These are phyloP conservation scores for Salix caprea DNA, from an alignment of 345 rosid species.

Conservation along the genomic window DNA sequence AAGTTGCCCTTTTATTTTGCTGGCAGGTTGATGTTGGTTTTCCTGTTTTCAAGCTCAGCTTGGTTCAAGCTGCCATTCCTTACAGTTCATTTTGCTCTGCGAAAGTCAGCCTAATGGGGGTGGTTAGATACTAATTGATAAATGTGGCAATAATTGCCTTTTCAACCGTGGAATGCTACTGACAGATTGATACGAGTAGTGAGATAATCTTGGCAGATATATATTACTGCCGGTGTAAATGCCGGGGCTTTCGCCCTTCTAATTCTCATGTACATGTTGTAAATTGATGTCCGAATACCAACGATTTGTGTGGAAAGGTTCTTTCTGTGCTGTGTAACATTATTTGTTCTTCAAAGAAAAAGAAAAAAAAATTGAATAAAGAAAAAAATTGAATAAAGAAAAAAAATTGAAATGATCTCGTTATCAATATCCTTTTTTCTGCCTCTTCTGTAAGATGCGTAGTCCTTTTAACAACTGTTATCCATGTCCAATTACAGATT, in stretches of 20 bases:
- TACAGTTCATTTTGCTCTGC: background rate
- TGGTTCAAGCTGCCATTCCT: background rate
- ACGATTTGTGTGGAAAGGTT: slow-evolving; percentile 53
- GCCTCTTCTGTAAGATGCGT: background rate
- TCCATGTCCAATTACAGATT: background rate
- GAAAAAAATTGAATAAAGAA: background rate
- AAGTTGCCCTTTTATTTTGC: slow-evolving; percentile 3
- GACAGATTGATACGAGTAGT: slow-evolving; percentile 44
- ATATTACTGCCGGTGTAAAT: slow-evolving; percentile 15
- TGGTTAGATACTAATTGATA: slow-evolving; percentile 37
- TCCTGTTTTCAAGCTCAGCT: slow-evolving; percentile 11
- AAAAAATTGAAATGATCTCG: background rate
- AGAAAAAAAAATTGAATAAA: slow-evolving; percentile 1
- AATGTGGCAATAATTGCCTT: slow-evolving; percentile 16
- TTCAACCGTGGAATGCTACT: slow-evolving; percentile 32
- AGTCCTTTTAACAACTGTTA: background rate
- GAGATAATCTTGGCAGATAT: slow-evolving; percentile 20
- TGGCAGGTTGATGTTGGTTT: slow-evolving; percentile 44
- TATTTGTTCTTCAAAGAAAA: slow-evolving; percentile 50
- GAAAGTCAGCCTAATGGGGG: slow-evolving; percentile 28
- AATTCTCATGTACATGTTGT: slow-evolving; percentile 64
- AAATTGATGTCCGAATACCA: slow-evolving; percentile 48
- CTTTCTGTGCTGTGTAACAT: slow-evolving; percentile 51
- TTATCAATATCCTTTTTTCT: background rate
- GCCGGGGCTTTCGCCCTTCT: slow-evolving; percentile 34